phyloP scores from a whole-genome alignment of 2,329 filamentous ascomycete genomes.

The Beauveria brongniartii region DNA sequence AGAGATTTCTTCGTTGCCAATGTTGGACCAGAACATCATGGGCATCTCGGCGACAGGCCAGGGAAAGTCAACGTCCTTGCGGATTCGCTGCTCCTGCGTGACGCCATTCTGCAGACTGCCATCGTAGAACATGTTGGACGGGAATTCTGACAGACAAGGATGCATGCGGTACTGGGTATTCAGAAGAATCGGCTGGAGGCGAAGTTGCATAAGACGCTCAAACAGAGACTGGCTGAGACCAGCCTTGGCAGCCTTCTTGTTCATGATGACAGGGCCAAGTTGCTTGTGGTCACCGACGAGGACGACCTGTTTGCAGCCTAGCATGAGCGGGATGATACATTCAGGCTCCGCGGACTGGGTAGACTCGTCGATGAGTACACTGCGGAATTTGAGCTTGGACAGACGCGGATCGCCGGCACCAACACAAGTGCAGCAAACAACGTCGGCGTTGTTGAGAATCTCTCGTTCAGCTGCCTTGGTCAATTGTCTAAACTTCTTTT shows the following conservation, averaged over 20 bases:
- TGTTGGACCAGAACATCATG: conserved; percentile 99
- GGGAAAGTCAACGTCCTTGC: conserved; percentile 92
- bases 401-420: conserved; percentile 93
- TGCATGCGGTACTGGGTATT: conserved; percentile 99
- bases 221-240: conserved; percentile 98
- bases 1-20: conserved; percentile 96
- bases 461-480: conserved; percentile 91
- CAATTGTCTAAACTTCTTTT: conserved; percentile 97
- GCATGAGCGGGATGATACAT: conserved; percentile 95
- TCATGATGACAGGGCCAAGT: conserved; percentile 98
- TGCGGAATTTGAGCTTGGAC: conserved; percentile 96
- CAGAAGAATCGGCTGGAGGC: conserved; percentile 80
- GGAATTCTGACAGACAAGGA: conserved; percentile 91
- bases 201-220: conserved; percentile 89
- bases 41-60: conserved; percentile 91
- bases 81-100: conserved; percentile 77
- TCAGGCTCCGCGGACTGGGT: conserved; percentile 97
- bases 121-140: conserved; percentile 99
- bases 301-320: conserved; percentile 98
- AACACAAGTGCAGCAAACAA: conserved; percentile 98
- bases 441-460: conserved; percentile 89
- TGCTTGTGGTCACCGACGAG: conserved; percentile 97
- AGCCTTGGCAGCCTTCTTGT: conserved; percentile 98
- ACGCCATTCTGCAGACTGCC: conserved; percentile 95
- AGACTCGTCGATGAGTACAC: conserved; percentile 95